phyloP scores from a whole-genome alignment of 129 eudicot genomes.

The Saposhnikovia divaricata region DNA sequence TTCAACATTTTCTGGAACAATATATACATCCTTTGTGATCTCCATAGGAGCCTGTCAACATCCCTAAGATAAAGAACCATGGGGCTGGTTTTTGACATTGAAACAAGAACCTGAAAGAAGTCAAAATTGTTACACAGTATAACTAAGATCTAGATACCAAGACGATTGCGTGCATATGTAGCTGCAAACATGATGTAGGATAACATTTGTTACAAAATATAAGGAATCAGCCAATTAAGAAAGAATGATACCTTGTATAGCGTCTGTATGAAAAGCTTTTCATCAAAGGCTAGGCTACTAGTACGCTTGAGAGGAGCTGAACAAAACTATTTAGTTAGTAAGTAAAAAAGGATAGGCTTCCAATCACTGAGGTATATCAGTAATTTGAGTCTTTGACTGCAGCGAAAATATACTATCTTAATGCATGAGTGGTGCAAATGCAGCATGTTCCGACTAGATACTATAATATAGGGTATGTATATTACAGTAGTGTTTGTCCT shows the following conservation, averaged over 20 bases:
- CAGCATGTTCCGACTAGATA: not conserved
- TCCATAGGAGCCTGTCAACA: conserved; percentile 71
- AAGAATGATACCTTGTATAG: conserved; percentile 64
- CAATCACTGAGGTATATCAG: not conserved
- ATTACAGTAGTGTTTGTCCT: not conserved
- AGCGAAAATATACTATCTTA: not conserved
- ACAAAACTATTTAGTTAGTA: not conserved
- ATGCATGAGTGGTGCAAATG: not conserved
- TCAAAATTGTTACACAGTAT: not conserved
- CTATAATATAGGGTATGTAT: not conserved
- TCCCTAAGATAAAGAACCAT: conserved; percentile 78
- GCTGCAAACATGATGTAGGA: not conserved
- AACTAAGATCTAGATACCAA: not conserved
- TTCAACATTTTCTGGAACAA: conserved; percentile 80
- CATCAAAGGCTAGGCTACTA: conserved; percentile 79
- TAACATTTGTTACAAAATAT: not conserved
- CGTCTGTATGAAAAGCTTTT: conserved; percentile 73
- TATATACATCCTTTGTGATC: conserved; percentile 53
- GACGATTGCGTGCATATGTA: not conserved
- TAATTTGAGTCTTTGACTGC: not conserved
- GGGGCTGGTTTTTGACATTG: conserved; percentile 58
- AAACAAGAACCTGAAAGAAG: conserved; percentile 53
- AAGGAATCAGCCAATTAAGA: not conserved
- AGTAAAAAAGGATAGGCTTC: not conserved
- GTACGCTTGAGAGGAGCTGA: conserved; percentile 76